These are phyloP conservation scores for Sarcocystis neurona DNA, from an alignment of 169 alveolate species.

Conservation along the genomic window DNA sequence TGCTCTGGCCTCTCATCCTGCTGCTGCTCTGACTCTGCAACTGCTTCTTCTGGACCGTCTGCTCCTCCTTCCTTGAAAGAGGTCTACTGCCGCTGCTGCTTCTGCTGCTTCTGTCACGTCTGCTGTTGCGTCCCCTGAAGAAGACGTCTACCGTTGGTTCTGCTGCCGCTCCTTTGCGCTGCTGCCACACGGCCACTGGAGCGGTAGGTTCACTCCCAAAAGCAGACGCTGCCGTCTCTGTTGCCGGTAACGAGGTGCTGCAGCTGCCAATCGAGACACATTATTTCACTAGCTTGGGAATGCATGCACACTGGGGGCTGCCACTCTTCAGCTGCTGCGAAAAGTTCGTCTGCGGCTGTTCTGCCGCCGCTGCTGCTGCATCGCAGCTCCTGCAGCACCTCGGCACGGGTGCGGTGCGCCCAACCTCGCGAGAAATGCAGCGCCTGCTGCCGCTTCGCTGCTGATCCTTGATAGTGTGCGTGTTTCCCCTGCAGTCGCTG, in stretches of 20 bases:
- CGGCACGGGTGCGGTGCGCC: background rate
- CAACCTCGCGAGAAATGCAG: background rate
- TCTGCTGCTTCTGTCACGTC: too few relatives aligned
- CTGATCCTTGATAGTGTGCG: background rate
- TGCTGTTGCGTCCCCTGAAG: too few relatives aligned
- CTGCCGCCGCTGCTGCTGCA: background rate
- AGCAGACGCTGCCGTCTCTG: background rate
- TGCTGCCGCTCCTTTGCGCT: too few relatives aligned
- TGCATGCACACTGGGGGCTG: constrained; percentile 14
- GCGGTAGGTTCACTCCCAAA: too few relatives aligned
- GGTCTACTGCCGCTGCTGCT: too few relatives aligned
- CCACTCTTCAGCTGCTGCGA: too few relatives aligned
- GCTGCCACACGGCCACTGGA: too few relatives aligned
- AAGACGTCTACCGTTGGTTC: too few relatives aligned
- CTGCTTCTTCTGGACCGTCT: too few relatives aligned
- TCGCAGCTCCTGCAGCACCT: background rate
- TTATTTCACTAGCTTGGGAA: background rate
- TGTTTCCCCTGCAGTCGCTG: background rate
- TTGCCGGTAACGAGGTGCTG: constrained; percentile 8
- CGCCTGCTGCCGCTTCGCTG: background rate
- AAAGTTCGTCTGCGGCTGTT: background rate
- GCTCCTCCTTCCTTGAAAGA: too few relatives aligned
- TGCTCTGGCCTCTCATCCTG: too few relatives aligned
- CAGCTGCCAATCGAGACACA: constrained; percentile 27
- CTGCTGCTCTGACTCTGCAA: too few relatives aligned